Evolutionary conservation across 2,329 filamentous ascomycete genomes (phyloP).

Genomic region (Chrysoporthe austroafricana): DNA sequence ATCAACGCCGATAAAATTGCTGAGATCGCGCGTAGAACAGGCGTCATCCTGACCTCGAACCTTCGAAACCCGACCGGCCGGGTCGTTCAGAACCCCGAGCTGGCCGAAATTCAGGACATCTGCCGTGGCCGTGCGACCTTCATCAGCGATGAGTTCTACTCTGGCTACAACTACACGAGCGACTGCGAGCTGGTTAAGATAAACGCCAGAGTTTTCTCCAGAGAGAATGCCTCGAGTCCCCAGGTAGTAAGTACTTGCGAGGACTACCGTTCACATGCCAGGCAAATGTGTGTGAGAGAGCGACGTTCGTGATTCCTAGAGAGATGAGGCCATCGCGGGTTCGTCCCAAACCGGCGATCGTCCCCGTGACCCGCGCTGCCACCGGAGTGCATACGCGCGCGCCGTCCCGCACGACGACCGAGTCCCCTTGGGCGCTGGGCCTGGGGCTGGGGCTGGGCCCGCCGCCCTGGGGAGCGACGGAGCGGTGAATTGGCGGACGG

Average conservation of each 20-base stretch:
- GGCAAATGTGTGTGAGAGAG: neutral
- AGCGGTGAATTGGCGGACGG: too few species aligned
- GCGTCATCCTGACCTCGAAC: conserved; percentile 92
- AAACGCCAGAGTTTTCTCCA: too few species aligned
- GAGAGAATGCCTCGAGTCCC: too few species aligned
- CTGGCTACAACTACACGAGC: conserved; percentile 92
- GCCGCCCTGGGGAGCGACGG: too few species aligned
- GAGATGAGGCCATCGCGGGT: conserved; percentile 5
- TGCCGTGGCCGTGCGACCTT: conserved; percentile 88
- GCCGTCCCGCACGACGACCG: neutral
- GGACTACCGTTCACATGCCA: neutral
- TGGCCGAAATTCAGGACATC: conserved; percentile 90
- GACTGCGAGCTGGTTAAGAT: conserved; percentile 66
- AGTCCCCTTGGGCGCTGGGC: too few species aligned
- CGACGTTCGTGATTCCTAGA: neutral
- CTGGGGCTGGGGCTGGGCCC: too few species aligned
- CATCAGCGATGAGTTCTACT: conserved; percentile 97
- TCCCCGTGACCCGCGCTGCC: neutral
- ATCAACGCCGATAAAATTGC: conserved; percentile 72
- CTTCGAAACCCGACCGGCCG: conserved; percentile 92
- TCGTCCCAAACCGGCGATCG: neutral
- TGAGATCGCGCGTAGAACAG: conserved; percentile 82
- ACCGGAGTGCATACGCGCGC: neutral
- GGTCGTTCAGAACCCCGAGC: conserved; percentile 81
- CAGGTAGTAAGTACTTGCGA: too few species aligned